These are phyloP conservation scores for Aspergillus ostianus DNA, from an alignment of 495 filamentous ascomycete genomes.

Conservation along the genomic window DNA sequence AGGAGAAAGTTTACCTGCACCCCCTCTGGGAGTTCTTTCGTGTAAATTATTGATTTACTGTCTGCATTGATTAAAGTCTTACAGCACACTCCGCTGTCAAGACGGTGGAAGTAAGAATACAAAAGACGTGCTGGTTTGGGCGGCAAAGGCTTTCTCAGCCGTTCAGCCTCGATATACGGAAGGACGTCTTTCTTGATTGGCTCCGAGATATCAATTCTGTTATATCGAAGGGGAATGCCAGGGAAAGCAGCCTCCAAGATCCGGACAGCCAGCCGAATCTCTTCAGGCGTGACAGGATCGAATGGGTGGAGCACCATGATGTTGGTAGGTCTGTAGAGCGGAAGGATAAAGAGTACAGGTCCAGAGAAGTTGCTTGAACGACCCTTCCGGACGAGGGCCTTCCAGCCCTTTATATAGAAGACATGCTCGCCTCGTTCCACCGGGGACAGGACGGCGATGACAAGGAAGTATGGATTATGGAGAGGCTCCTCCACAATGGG, in stretches of 20 bases:
- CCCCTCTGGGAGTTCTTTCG: constrained; percentile 41
- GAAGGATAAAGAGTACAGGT: neutral
- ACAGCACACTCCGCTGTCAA: constrained; percentile 41
- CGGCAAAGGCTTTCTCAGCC: constrained; percentile 32
- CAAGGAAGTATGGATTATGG: constrained; percentile 6
- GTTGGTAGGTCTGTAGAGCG: neutral
- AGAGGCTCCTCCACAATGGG: constrained; percentile 1
- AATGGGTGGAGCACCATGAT: constrained; percentile 38
- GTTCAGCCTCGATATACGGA: constrained; percentile 43
- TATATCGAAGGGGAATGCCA: constrained; percentile 40
- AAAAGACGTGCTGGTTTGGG: constrained; percentile 38
- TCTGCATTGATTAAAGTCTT: constrained; percentile 46
- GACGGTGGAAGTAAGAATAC: constrained; percentile 40
- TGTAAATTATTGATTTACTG: constrained; percentile 35
- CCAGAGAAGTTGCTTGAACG: neutral
- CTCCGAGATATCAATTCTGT: constrained; percentile 46
- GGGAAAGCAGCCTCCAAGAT: constrained; percentile 41
- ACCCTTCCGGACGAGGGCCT: neutral
- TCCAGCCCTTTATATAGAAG: constrained; percentile 3
- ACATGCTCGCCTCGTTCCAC: neutral
- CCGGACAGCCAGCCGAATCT: constrained; percentile 41
- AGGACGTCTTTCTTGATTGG: constrained; percentile 42
- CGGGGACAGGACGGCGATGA: neutral
- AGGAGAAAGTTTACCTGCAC: constrained; percentile 31
- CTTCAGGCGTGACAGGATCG: constrained; percentile 41